Conservation (phyloP, 768 basidiomycete species). For the Hygrophoropsis aurantiaca region DNA sequence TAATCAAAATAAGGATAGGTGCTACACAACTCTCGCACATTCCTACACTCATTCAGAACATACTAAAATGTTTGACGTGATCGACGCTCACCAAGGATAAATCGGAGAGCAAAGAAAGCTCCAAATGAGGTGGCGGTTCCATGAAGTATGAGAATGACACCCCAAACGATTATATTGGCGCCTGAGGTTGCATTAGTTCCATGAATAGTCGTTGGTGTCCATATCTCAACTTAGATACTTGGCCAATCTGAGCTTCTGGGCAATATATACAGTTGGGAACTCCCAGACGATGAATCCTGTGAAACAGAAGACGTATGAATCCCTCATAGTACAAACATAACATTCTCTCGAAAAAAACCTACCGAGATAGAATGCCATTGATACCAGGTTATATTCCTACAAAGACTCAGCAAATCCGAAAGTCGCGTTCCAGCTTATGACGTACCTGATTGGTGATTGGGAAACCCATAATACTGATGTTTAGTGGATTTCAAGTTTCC, state of each 20-base stretch:
- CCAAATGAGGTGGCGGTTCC: constrained; percentile 31
- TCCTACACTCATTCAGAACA: constrained; percentile 12
- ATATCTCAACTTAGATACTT: constrained; percentile 35
- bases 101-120: constrained; percentile 38
- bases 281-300: constrained; percentile 36
- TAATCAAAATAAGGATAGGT: constrained; percentile 38
- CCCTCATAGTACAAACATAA: neutral
- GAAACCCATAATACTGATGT: constrained; percentile 60
- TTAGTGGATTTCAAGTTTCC: constrained; percentile 2
- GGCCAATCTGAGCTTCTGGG: constrained; percentile 35
- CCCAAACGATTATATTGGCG: constrained; percentile 40
- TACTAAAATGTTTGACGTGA: neutral
- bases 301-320: neutral
- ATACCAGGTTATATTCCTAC: constrained; percentile 63
- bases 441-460: constrained; percentile 60
- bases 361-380: constrained; percentile 65
- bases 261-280: constrained; percentile 40
- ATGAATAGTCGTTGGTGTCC: neutral
- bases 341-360: constrained; percentile 1
- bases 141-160: constrained; percentile 36
- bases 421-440: neutral
- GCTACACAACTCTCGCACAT: constrained; percentile 42
- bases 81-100: constrained; percentile 31
- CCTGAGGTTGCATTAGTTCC: constrained; percentile 13
- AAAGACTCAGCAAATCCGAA: constrained; percentile 1